Evolutionary conservation across 2,329 filamentous ascomycete genomes (phyloP).

Genomic region (Xylariomycetidae sp.): DNA sequence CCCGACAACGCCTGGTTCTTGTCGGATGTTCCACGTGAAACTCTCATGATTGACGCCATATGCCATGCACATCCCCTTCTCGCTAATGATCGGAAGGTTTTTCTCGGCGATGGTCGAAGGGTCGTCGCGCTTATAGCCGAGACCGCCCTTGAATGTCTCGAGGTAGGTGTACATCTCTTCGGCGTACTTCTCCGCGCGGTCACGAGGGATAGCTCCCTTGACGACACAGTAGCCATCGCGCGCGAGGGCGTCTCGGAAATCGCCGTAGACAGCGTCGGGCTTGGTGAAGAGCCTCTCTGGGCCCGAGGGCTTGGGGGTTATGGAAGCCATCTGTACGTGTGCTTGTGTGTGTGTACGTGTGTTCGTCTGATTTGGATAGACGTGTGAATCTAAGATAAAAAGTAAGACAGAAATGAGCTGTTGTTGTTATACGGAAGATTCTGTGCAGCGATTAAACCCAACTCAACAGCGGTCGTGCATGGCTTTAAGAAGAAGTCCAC

Average conservation of each 20-base stretch:
- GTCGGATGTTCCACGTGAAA: constrained; percentile 44
- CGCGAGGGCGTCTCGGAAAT: constrained; percentile 20
- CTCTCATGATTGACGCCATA: constrained; percentile 45
- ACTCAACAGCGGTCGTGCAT: no score
- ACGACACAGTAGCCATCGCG: constrained; percentile 23
- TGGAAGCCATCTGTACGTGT: no score
- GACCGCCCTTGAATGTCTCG: constrained; percentile 12
- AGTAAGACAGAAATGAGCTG: no score
- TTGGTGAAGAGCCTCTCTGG: background rate
- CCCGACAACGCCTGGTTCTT: constrained; percentile 40
- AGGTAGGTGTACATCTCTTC: constrained; percentile 12
- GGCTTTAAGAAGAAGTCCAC: no score
- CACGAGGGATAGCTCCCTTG: constrained; percentile 17
- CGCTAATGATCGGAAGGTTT: constrained; percentile 33
- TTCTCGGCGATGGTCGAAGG: constrained; percentile 32
- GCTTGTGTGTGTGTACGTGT: no score
- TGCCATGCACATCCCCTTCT: constrained; percentile 43
- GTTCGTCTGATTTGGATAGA: no score
- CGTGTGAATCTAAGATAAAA: no score
- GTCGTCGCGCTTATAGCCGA: constrained; percentile 27
- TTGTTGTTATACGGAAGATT: no score
- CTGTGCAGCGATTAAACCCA: no score
- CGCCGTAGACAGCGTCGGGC: constrained; percentile 7
- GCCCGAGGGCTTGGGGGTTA: background rate
- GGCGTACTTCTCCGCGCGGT: constrained; percentile 14